Conservation (phyloP, 2,329 filamentous ascomycete genomes). For the Fusarium cyanostomum region DNA sequence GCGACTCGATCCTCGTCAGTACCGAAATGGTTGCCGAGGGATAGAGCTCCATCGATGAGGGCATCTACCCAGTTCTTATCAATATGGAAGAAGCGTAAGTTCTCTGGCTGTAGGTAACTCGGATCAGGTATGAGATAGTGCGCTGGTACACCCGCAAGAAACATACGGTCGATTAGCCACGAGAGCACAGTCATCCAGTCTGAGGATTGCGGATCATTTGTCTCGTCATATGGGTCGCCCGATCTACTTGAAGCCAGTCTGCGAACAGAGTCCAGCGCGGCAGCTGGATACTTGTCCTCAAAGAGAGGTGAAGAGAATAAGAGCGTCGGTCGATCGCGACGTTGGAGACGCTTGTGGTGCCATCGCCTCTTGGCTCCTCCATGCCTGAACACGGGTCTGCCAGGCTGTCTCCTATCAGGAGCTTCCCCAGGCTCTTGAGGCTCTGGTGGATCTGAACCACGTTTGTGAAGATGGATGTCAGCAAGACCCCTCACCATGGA, state of each 20-base stretch:
- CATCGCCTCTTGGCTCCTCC: neutral
- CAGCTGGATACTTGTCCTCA: conserved; percentile 1
- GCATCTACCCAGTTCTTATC: conserved; percentile 55
- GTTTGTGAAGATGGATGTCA: neutral
- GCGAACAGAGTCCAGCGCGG: neutral
- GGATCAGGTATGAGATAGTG: conserved; percentile 55
- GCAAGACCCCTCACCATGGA: neutral
- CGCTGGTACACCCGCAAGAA: conserved; percentile 49
- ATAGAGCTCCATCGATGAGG: conserved; percentile 56
- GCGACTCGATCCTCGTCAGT: conserved; percentile 42
- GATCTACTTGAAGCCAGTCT: neutral
- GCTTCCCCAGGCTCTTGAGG: neutral
- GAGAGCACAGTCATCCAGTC: conserved; percentile 52
- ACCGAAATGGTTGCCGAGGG: conserved; percentile 50
- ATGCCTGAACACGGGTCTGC: neutral
- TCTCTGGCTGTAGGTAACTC: conserved; percentile 48
- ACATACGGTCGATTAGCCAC: conserved; percentile 52
- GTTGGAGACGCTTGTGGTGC: neutral
- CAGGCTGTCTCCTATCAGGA: neutral
- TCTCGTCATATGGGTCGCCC: conserved; percentile 26
- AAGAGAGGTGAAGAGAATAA: neutral
- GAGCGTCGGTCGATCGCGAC: neutral
- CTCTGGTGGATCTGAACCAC: neutral
- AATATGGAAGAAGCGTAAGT: conserved; percentile 56
- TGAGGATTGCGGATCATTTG: conserved; percentile 44